Base-by-base conservation (phyloP, 2,329 filamentous ascomycete species). In the Phaeosphaeriaceae sp. region DNA sequence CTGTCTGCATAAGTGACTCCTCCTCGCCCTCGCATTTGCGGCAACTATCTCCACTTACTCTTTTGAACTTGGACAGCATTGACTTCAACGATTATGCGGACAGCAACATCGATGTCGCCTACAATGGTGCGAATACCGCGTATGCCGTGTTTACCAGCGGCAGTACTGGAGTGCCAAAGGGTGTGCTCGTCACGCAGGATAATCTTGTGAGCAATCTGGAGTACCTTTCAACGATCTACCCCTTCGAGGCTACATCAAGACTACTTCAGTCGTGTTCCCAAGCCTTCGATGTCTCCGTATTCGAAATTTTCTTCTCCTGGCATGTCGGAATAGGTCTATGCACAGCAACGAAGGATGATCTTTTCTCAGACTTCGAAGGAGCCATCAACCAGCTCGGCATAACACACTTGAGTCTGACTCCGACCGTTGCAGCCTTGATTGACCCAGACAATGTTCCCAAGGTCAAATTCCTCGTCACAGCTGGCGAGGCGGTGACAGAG, bases 221-320 rank as follows among this genome's bases (percentile, higher is more conserved):
- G 19, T 82, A 86, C 10, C 81, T 97, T 7, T 82, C 84, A 2
- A 79, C 82, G 2, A 79, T 91, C 0, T 97, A 96, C 69, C 90
- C 91, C 0, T 79, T 80, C 0, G 71, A 78, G 1, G 58, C 72
- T 0, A 75, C 74, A 1, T 85, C 88, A 0, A 85, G 88, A n/a
- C 81, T 97, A 30, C 81, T 97, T 0, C 93, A 97, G 76, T 88
- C 91, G 1, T 96, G 91, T 70, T 94, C 92, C 0, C 91, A 93
- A 70, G 90, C 90, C 0, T 97, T 96, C 71, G 92, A 96, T 70
- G 85, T 96, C 1, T 96, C 92, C 0, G 91, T 96, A 0, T 96
- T 96, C 72, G 93, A 97, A 70, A 94, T 96, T 15, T 94, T 97
- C 74, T 96, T 92, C 68, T 83, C 92, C 0, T 96, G 93, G 90